Conservation (phyloP, 2,329 filamentous ascomycete genomes). For the Arthrobotrys musiformis region DNA sequence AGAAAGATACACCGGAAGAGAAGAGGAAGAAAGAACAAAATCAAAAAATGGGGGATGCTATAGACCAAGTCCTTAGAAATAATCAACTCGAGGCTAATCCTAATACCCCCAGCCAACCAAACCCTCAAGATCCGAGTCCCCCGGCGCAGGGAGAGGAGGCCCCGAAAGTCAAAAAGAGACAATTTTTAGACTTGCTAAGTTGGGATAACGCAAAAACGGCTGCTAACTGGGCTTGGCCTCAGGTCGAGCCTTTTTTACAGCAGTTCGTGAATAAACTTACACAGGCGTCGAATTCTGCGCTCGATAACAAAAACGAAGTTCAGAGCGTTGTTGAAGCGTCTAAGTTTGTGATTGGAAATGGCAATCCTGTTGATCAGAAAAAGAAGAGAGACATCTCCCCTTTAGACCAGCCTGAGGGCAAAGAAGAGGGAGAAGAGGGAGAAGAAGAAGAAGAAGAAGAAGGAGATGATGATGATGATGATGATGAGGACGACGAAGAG, state of each 20-base stretch:
- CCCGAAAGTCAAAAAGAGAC: conserved; percentile 25
- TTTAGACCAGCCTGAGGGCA: not conserved
- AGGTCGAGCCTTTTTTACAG: conserved; percentile 32
- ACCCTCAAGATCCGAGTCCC: not conserved
- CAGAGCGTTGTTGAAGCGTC: conserved; percentile 9
- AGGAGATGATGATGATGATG: not conserved
- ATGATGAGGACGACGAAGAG: not conserved
- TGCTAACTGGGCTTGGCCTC: conserved; percentile 34
- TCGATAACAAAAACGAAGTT: conserved; percentile 21
- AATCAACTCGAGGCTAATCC: not conserved
- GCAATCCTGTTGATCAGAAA: conserved; percentile 44
- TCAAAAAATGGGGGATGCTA: conserved; percentile 27
- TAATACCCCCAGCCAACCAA: not conserved
- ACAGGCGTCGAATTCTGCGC: conserved; percentile 22
- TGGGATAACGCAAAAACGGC: conserved; percentile 21
- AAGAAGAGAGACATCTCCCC: conserved; percentile 28
- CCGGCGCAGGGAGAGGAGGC: not conserved
- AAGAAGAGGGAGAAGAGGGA: not conserved
- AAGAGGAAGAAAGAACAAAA: conserved; percentile 19
- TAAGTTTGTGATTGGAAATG: conserved; percentile 37
- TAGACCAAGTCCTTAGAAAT: conserved; percentile 23
- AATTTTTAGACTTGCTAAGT: conserved; percentile 24
- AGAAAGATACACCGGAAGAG: conserved; percentile 5
- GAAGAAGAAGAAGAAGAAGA: not conserved
- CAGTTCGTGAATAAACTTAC: conserved; percentile 49